These are phyloP conservation scores for Ramaria sp. DNA, from an alignment of 768 basidiomycete species.

Conservation along the genomic window DNA sequence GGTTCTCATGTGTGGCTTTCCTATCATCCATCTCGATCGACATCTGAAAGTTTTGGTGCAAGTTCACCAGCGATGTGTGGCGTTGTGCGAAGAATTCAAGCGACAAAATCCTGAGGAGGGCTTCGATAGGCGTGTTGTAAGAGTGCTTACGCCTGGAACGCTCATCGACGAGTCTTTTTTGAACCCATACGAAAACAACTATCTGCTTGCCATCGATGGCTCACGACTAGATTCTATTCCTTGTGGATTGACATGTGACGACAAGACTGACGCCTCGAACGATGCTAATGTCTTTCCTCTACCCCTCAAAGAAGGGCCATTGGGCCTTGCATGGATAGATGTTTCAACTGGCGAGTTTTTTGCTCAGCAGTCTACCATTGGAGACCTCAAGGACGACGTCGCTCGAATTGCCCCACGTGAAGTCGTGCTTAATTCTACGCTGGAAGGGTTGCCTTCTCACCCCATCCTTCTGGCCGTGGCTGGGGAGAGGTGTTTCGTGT, in stretches of 20 bases:
- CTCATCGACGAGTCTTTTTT: slow-evolving; percentile 87
- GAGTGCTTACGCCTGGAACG: slow-evolving; percentile 89
- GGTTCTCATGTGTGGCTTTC: slow-evolving; percentile 87
- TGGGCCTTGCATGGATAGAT: slow-evolving; percentile 87
- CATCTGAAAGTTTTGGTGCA: slow-evolving; percentile 81
- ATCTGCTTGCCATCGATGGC: slow-evolving; percentile 56
- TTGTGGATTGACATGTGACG: background rate
- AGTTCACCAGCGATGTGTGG: slow-evolving; percentile 74
- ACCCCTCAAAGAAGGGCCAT: background rate
- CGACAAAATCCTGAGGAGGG: slow-evolving; percentile 35
- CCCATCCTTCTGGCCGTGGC: slow-evolving; percentile 37
- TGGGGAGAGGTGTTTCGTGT: slow-evolving; percentile 47
- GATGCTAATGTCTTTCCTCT: slow-evolving; percentile 13
- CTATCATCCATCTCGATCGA: slow-evolving; percentile 73
- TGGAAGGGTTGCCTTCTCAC: slow-evolving; percentile 29
- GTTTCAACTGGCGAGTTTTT: slow-evolving; percentile 93
- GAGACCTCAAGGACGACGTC: slow-evolving; percentile 67
- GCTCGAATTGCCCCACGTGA: slow-evolving; percentile 75
- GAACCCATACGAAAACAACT: slow-evolving; percentile 81
- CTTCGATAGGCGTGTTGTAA: slow-evolving; percentile 73
- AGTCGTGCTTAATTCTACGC: slow-evolving; percentile 49
- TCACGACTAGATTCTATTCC: slow-evolving; percentile 8
- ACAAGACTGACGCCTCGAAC: slow-evolving; percentile 8
- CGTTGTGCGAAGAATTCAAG: slow-evolving; percentile 88
- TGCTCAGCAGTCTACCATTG: slow-evolving; percentile 46